Conservation (phyloP, 129 eudicot genomes). For the Calendula officinalis region DNA sequence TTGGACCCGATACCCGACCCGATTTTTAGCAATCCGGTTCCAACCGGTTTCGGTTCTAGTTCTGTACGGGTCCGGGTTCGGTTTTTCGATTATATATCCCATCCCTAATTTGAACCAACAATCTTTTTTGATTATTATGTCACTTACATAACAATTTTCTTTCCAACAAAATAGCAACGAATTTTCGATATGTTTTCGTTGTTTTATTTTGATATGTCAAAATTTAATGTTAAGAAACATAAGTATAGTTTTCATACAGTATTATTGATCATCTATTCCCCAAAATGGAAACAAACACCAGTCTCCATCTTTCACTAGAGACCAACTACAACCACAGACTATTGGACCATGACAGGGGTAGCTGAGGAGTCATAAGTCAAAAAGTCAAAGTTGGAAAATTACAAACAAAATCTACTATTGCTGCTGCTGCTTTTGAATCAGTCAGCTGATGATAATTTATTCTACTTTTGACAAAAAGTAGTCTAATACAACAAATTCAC, state of each 20-base stretch:
- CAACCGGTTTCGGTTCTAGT: too few species aligned
- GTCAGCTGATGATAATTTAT: slow-evolving; percentile 23
- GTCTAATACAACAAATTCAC: slow-evolving; percentile 22
- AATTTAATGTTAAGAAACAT: not conserved
- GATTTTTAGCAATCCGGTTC: too few species aligned
- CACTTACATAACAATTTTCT: too few species aligned
- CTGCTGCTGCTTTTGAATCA: slow-evolving; percentile 32
- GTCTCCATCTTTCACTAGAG: slow-evolving; percentile 14
- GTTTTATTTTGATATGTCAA: not conserved
- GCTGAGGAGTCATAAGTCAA: slow-evolving; percentile 7
- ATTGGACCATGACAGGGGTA: slow-evolving; percentile 16
- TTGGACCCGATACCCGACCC: too few species aligned
- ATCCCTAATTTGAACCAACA: too few species aligned
- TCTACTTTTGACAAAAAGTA: slow-evolving; percentile 22
- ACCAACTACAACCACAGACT: slow-evolving; percentile 19
- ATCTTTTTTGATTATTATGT: too few species aligned
- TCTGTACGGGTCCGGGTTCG: too few species aligned
- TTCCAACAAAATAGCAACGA: too few species aligned
- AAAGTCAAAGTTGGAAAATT: slow-evolving; percentile 29
- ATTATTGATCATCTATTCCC: slow-evolving; percentile 9
- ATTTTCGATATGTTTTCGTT: not conserved
- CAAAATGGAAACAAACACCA: slow-evolving; percentile 27
- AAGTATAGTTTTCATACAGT: not conserved
- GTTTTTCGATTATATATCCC: too few species aligned
- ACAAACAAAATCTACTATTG: slow-evolving; percentile 19